A percentile compares a stretch with the other conserved stretches of the same genome.
Evolutionary conservation across 1,284 basidiomycete species (phyloP).

Genomic region (Papiliotrema fonsecae): DNA sequence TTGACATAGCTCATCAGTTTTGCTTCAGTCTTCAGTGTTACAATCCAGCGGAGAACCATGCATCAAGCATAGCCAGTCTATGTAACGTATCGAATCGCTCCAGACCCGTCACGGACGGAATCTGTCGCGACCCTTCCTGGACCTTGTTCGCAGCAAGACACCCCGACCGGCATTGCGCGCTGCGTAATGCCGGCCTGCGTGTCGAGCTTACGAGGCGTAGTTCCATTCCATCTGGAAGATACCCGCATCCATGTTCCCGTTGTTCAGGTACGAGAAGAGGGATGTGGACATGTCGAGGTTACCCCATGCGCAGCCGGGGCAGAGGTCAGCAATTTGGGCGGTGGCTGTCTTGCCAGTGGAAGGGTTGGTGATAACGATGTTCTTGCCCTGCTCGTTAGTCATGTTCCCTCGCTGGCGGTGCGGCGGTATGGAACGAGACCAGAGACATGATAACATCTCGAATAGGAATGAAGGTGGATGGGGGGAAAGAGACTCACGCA

Average conservation of each 20-base stretch:
- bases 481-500: neutral
- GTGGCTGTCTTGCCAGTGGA: constrained; percentile 56
- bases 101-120: no score
- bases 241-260: constrained; percentile 35
- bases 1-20: no score
- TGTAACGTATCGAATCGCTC: no score
- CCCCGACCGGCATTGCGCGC: no score
- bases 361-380: constrained; percentile 61
- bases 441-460: no score
- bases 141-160: no score
- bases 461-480: no score
- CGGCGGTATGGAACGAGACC: neutral
- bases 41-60: no score
- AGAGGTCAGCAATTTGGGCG: constrained; percentile 57
- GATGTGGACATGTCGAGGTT: constrained; percentile 50
- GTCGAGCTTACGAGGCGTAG: constrained; percentile 2
- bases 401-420: neutral
- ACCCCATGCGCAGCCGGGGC: constrained; percentile 49
- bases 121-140: no score
- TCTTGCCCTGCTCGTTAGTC: constrained; percentile 47
- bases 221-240: constrained; percentile 32
- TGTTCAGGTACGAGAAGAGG: constrained; percentile 45
- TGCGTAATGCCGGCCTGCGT: no score
- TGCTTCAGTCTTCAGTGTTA: no score
- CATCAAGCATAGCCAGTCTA: no score